Base-by-base conservation (phyloP, 345 rosid genomes). In the Acer campestre region DNA sequence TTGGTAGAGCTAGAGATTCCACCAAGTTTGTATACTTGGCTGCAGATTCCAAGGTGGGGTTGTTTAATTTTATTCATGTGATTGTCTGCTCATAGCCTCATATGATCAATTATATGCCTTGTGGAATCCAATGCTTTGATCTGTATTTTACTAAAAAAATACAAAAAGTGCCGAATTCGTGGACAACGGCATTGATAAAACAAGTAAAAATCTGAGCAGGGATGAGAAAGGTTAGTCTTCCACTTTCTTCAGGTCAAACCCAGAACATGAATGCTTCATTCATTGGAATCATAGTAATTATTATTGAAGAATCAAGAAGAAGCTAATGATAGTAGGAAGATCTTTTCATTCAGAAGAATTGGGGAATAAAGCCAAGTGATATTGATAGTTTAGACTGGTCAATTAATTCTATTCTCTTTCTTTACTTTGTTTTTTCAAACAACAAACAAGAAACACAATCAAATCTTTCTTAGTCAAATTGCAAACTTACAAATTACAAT, bases 41-140 rank as follows among this genome's bases (percentile, higher is more conserved):
- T 42, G 40, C 56, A 42, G 77, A 61, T 74, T 74, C 77, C 77
- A 65, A n/a, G 8, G 71, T 65, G 64, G 78, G 78, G 70, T 25
- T 3, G 63, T 75, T 49, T 12, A 11, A 31, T 31, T 31, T 31
- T 31, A 31, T 4, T 53, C 53, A 35, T 67, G 63, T 75, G 23
- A 56, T 56, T 51, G 62, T 27, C n/a, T 38, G 29, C 61, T 27
- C n/a, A n/a, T n/a, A n/a, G n/a, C n/a, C n/a, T n/a, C 71, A 66
- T 35, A 61, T 75, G 78, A 22, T 75, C 12, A 20, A 61, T 62
- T 59, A 6, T 59, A 6, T 61, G 35, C 2, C 65, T 46, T 18
- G 65, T 63, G 71, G 78, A 66, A 75, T 65, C 71, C 71, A 51
- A 75, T 62, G 1, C 4, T 14, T 73, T 25, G 20, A 7, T 61